Evolutionary conservation across 2,329 filamentous ascomycete species (phyloP).

Genomic region (Calonectria pauciramosa): DNA sequence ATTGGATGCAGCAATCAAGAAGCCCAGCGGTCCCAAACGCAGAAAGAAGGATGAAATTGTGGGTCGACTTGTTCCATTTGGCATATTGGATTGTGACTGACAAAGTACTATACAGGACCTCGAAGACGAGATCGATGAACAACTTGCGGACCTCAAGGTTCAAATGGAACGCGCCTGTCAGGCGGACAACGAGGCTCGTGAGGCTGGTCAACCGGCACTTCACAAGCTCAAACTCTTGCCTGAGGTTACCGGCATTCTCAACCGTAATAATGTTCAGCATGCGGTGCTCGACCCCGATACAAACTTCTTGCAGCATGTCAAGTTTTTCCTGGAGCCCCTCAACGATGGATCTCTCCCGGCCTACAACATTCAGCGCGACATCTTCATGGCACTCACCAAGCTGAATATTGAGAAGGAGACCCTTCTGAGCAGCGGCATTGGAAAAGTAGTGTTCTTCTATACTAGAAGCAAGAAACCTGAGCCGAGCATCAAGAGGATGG

Average conservation of each 20-base stretch:
- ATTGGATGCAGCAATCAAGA: slow-evolving; percentile 91
- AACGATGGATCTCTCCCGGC: slow-evolving; percentile 94
- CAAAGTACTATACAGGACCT: slow-evolving; percentile 73
- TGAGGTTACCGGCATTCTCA: slow-evolving; percentile 88
- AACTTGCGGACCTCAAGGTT: slow-evolving; percentile 88
- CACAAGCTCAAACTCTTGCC: slow-evolving; percentile 96
- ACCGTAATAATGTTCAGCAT: slow-evolving; percentile 87
- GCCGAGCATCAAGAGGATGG: slow-evolving; percentile 90
- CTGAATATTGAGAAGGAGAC: slow-evolving; percentile 93
- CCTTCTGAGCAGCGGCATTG: slow-evolving; percentile 90
- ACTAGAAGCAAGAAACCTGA: slow-evolving; percentile 95
- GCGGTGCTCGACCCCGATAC: slow-evolving; percentile 93
- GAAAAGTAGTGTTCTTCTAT: slow-evolving; percentile 97
- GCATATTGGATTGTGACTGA: slow-evolving; percentile 34
- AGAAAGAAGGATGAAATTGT: slow-evolving; percentile 91
- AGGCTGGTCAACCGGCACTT: slow-evolving; percentile 83
- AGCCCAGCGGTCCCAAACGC: slow-evolving; percentile 73
- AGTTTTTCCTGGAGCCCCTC: slow-evolving; percentile 96
- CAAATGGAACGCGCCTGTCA: slow-evolving; percentile 93
- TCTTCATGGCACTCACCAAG: slow-evolving; percentile 84
- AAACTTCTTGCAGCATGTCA: slow-evolving; percentile 93
- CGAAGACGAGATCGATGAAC: slow-evolving; percentile 89
- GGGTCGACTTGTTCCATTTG: slow-evolving; percentile 51
- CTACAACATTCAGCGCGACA: slow-evolving; percentile 96
- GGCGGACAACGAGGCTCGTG: slow-evolving; percentile 86